phyloP scores from a whole-genome alignment of 306 rosid genomes.

The Canavalia ensiformis region DNA sequence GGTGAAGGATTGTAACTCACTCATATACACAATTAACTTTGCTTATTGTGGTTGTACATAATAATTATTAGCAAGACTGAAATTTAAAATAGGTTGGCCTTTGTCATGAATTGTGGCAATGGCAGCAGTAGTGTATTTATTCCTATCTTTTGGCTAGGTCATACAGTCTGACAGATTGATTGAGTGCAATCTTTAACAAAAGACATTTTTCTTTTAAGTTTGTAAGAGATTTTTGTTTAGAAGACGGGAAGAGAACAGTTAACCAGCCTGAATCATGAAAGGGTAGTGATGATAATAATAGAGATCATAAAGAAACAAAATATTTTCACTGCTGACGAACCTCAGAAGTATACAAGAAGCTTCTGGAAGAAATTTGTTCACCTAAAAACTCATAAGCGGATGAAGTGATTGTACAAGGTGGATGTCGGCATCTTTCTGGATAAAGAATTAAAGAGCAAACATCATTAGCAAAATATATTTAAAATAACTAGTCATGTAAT shows the following conservation, averaged over 20 bases:
- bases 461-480: constrained; percentile 16
- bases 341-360: constrained; percentile 61
- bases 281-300: too few species aligned
- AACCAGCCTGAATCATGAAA: not conserved
- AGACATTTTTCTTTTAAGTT: not conserved
- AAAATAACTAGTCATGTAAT: not conserved
- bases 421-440: constrained; percentile 56
- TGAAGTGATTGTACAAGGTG: constrained; percentile 56
- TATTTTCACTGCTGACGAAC: constrained; percentile 38
- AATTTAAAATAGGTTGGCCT: not conserved
- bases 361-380: constrained; percentile 49
- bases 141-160: not conserved
- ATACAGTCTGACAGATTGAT: not conserved
- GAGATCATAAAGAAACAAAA: not conserved
- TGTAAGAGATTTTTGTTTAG: not conserved
- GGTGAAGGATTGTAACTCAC: not conserved
- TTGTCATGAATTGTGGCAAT: constrained; percentile 14
- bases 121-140: constrained; percentile 2
- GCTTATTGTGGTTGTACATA: not conserved
- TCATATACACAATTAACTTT: constrained; percentile 7
- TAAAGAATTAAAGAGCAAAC: constrained; percentile 38
- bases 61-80: not conserved
- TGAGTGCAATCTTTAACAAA: not conserved
- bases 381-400: constrained; percentile 52
- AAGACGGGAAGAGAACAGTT: not conserved